Percentiles rank a stretch among this genome's conserved stretches.
phyloP scores from a whole-genome alignment of 2,329 filamentous ascomycete genomes.

The Claviceps sorghi region DNA sequence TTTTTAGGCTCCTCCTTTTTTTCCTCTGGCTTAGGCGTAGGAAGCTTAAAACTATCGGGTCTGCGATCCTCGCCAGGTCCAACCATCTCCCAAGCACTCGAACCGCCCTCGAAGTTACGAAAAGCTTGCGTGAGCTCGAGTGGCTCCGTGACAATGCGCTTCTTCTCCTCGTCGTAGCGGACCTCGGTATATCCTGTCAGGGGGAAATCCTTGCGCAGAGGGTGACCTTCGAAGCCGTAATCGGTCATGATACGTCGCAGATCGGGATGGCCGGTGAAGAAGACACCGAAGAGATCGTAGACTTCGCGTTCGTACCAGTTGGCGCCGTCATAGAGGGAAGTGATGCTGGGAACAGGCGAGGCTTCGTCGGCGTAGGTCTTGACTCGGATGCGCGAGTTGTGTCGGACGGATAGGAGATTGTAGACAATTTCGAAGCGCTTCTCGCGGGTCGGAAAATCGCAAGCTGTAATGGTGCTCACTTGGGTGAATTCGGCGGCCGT shows the following conservation, averaged over 20 bases:
- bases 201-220: conserved; percentile 93
- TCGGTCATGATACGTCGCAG: conserved; percentile 97
- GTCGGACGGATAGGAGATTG: conserved; percentile 87
- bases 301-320: conserved; percentile 99
- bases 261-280: conserved; percentile 91
- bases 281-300: conserved; percentile 94
- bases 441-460: conserved; percentile 89
- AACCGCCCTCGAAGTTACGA: conserved; percentile 91
- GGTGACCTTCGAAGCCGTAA: conserved; percentile 97
- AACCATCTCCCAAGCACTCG: conserved; percentile 53
- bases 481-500: conserved; percentile 94
- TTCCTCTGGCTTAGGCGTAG: conserved; percentile 87
- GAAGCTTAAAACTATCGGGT: conserved; percentile 83
- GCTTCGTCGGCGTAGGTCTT: conserved; percentile 99
- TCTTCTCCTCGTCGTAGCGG: conserved; percentile 98
- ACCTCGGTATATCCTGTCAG: conserved; percentile 97
- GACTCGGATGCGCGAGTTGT: conserved; percentile 91
- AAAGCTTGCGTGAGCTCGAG: conserved; percentile 96
- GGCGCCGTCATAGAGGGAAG: conserved; percentile 76
- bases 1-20: conserved; percentile 89
- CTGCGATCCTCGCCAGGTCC: conserved; percentile 59
- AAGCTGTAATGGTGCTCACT: conserved; percentile 80
- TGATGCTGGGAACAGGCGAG: conserved; percentile 80
- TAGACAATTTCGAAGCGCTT: conserved; percentile 97
- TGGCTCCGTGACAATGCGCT: conserved; percentile 95